A percentile compares a stretch with the other conserved stretches of the same genome.
Conservation (phyloP, 192 early-diverging fungal species). For the Oehlia diaphana region DNA sequence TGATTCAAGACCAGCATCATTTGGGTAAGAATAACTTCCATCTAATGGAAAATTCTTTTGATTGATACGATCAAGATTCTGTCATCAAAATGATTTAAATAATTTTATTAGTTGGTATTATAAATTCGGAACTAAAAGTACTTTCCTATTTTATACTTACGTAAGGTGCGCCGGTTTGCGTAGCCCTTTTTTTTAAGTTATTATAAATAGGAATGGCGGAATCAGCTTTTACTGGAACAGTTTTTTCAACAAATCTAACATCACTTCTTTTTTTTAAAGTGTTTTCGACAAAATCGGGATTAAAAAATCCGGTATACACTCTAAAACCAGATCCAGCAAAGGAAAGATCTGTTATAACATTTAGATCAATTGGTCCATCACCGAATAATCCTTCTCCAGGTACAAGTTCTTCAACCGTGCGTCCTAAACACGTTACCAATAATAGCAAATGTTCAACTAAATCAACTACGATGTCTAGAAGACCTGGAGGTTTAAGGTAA, state of each 20-base stretch:
- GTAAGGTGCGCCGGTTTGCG: background rate
- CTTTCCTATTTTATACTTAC: background rate
- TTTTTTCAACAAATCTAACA: background rate
- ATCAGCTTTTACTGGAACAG: background rate
- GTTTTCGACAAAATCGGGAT: too few species aligned
- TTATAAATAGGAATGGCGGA: background rate
- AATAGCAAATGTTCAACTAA: too few species aligned
- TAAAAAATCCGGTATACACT: too few species aligned
- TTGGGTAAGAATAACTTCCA: slow-evolving; percentile 54
- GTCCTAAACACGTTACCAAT: too few species aligned
- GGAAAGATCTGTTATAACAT: too few species aligned
- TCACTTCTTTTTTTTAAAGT: background rate
- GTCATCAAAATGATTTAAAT: background rate
- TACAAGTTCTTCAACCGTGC: too few species aligned
- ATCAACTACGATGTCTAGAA: too few species aligned
- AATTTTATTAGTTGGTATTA: background rate
- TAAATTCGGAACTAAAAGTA: background rate
- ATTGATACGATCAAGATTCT: slow-evolving; percentile 70
- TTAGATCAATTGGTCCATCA: too few species aligned
- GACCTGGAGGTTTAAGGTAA: too few species aligned
- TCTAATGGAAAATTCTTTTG: slow-evolving; percentile 49
- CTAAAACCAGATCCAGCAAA: too few species aligned
- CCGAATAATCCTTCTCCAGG: too few species aligned
- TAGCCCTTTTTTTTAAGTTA: background rate
- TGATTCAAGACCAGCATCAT: slow-evolving; percentile 55